phyloP scores from a whole-genome alignment of 2,329 filamentous ascomycete species.

The Ophiocordyceps unilateralis region DNA sequence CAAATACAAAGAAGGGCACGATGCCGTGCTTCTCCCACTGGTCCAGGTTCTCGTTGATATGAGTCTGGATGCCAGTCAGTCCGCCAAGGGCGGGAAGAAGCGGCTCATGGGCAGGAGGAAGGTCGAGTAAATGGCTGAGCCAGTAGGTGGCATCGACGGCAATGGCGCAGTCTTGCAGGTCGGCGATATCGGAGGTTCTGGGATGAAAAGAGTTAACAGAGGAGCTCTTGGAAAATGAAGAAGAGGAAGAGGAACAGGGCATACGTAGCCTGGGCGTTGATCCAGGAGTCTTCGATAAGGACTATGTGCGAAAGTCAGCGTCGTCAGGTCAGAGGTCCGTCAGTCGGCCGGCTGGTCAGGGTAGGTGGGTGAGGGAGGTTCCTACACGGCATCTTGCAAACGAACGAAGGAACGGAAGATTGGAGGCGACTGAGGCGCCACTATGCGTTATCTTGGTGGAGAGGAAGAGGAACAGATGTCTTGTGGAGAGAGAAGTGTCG shows the following conservation, averaged over 20 bases:
- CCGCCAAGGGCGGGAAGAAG: slow-evolving; percentile 82
- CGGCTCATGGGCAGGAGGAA: slow-evolving; percentile 58
- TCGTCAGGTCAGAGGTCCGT: not conserved
- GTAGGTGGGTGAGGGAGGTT: too few relatives aligned
- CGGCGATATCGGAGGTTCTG: slow-evolving; percentile 45
- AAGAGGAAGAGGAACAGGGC: slow-evolving; percentile 3
- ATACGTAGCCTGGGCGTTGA: slow-evolving; percentile 20
- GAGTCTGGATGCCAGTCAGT: slow-evolving; percentile 59
- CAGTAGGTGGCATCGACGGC: slow-evolving; percentile 86
- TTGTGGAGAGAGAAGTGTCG: not conserved
- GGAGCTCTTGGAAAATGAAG: not conserved
- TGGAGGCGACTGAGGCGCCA: not conserved
- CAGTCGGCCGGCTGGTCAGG: not conserved
- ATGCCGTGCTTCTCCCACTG: slow-evolving; percentile 53
- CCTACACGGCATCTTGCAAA: slow-evolving; percentile 22
- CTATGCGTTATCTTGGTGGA: not conserved
- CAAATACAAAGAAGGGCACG: slow-evolving; percentile 78
- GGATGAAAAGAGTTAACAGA: slow-evolving; percentile 7
- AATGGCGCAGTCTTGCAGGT: slow-evolving; percentile 58
- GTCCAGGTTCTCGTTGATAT: slow-evolving; percentile 62
- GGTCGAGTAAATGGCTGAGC: slow-evolving; percentile 60
- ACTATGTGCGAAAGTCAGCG: slow-evolving; percentile 8
- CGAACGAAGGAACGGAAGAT: slow-evolving; percentile 1
- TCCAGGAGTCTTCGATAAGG: slow-evolving; percentile 21
- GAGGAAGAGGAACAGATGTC: not conserved